phyloP scores from a whole-genome alignment of 2,329 filamentous ascomycete species.

The Escovopsis weberi region DNA sequence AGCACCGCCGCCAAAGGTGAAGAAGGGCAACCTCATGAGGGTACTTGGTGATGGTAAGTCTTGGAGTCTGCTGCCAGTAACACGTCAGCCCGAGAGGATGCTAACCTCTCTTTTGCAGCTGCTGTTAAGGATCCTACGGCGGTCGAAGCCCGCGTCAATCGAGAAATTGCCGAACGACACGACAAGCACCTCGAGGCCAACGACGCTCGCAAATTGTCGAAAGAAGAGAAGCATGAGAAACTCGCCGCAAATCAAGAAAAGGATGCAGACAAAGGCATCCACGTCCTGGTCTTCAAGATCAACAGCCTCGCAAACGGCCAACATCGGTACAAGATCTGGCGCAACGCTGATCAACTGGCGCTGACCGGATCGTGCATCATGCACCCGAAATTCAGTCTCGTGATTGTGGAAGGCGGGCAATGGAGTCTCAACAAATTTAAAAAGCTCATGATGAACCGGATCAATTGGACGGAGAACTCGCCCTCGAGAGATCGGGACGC shows the following conservation, averaged over 20 bases:
- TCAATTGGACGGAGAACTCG: slow-evolving; percentile 87
- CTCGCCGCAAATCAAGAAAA: slow-evolving; percentile 68
- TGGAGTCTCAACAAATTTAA: slow-evolving; percentile 75
- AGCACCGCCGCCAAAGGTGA: slow-evolving; percentile 87
- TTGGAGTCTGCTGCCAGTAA: background rate
- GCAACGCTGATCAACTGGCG: slow-evolving; percentile 79
- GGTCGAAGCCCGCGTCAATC: slow-evolving; percentile 85
- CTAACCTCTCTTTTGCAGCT: slow-evolving; percentile 17
- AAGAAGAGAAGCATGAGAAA: slow-evolving; percentile 78
- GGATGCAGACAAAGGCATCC: slow-evolving; percentile 75
- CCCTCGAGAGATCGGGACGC: slow-evolving; percentile 48
- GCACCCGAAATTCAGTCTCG: slow-evolving; percentile 74
- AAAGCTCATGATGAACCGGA: slow-evolving; percentile 85
- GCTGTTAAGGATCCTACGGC: slow-evolving; percentile 91
- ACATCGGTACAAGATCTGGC: slow-evolving; percentile 83
- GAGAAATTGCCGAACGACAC: slow-evolving; percentile 78
- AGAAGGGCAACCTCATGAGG: slow-evolving; percentile 94
- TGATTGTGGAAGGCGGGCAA: slow-evolving; percentile 82
- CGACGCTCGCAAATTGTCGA: slow-evolving; percentile 72
- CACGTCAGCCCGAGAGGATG: background rate
- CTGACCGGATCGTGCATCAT: slow-evolving; percentile 86
- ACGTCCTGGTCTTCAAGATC: slow-evolving; percentile 79
- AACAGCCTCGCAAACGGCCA: slow-evolving; percentile 81
- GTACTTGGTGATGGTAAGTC: slow-evolving; percentile 60
- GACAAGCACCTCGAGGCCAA: slow-evolving; percentile 66